Base-by-base conservation (phyloP, 345 rosid species). In the Raphanus sativus region DNA sequence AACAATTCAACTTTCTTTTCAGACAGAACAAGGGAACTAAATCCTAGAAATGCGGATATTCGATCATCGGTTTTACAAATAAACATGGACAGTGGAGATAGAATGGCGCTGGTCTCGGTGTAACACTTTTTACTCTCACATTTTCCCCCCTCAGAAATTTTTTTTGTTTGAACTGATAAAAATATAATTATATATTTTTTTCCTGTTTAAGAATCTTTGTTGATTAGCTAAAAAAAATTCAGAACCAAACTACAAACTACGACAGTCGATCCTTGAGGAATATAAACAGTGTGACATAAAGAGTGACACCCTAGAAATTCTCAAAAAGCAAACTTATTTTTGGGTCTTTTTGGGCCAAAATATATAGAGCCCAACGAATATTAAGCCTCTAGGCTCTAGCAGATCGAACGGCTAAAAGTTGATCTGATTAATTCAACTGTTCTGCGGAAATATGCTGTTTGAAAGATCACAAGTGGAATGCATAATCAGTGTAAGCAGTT, bases 401-500 rank as follows among this genome's bases (percentile, higher is more conserved):
- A 95, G 84, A 95, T 92, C 77, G 21, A 21, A 21, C 21, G 21
- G 21, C 21, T 21, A 21, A 21, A 21, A 21, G 21, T 21, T 21
- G 21, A 21, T 21, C 21, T 21, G 21, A 21, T 21, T 21, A 21
- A 21, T 21, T 21, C 99, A 95, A 83, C 89, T 95, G 21, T 95
- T 95, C 81, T 95, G 99, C 98, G 99, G 99, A 5, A 95, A 95
- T 78, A 86, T 95, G 96, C 84, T 92, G 25, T 92, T 92, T 66
- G 99, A 95, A 80, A 87, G 97, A 80, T 95, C 99, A 12, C 99
- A 92, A 82, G 94, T 92, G n/a, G 99, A 91, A 83, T 87, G 94
- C 90, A 95, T 91, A 80, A 74, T 95, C 52, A 90, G 91, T 34
- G 63, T 83, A 74, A 81, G 61, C 54, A 90, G 94, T 66, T 95